Conservation (phyloP, 2,329 filamentous ascomycete species). For the Hansfordia pulvinata region DNA sequence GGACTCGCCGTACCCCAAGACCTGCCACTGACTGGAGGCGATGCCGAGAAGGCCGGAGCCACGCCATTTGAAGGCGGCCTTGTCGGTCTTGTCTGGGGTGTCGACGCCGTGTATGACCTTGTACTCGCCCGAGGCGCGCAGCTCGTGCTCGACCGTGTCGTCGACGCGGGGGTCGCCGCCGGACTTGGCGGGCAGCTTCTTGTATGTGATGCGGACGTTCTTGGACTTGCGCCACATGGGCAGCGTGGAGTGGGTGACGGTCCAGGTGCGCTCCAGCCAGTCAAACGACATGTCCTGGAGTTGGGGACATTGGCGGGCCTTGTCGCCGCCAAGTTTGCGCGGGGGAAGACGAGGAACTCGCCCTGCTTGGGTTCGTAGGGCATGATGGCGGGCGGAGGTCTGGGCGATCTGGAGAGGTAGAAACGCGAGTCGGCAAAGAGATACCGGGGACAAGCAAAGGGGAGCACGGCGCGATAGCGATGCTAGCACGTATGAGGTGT, state of each 20-base stretch:
- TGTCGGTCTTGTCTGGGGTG: constrained; percentile 22
- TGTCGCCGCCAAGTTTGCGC: too few relatives aligned
- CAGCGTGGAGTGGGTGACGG: constrained; percentile 63
- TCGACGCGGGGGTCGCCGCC: constrained; percentile 40
- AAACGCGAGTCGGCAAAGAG: too few relatives aligned
- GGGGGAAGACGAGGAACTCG: too few relatives aligned
- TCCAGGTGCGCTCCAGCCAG: constrained; percentile 56
- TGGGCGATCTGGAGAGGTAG: too few relatives aligned
- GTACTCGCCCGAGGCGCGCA: constrained; percentile 27
- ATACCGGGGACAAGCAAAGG: too few relatives aligned
- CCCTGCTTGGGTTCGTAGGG: too few relatives aligned
- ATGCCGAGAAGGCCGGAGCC: constrained; percentile 64
- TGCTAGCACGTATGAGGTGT: too few relatives aligned
- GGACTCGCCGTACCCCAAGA: constrained; percentile 59
- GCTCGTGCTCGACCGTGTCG: constrained; percentile 53
- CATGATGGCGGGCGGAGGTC: too few relatives aligned
- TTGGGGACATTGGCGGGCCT: too few relatives aligned
- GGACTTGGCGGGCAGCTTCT: constrained; percentile 25
- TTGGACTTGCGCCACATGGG: constrained; percentile 69
- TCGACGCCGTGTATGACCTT: constrained; percentile 56
- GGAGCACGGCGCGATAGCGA: too few relatives aligned
- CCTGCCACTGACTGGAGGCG: constrained; percentile 66
- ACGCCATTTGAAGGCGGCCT: constrained; percentile 57
- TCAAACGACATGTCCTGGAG: too few relatives aligned
- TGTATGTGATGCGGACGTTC: constrained; percentile 73